phyloP scores from a whole-genome alignment of 2,329 filamentous ascomycete genomes.

The Fusarium palustre region DNA sequence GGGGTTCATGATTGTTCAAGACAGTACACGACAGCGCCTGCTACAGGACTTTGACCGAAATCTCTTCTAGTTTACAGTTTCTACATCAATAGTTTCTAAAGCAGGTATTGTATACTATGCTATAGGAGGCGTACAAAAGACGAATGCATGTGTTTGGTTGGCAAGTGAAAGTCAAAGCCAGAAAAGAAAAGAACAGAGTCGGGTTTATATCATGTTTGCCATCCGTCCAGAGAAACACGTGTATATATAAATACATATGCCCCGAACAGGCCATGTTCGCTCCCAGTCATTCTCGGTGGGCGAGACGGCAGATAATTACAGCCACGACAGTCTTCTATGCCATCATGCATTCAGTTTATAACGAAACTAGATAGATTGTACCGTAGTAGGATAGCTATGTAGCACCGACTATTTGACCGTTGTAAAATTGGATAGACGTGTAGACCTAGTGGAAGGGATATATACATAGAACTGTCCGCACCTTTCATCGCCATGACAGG shows the following conservation, averaged over 20 bases:
- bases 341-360: conserved; percentile 1
- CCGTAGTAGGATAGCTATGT: not conserved
- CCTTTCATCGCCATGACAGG: conserved; percentile 1
- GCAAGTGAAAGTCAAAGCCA: not conserved
- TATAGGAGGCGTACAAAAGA: not conserved
- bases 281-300: not conserved
- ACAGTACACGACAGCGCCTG: not conserved
- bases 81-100: not conserved
- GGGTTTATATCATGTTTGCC: not conserved
- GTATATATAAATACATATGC: too few relatives aligned
- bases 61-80: not conserved
- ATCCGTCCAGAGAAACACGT: not conserved
- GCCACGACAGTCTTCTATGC: not conserved
- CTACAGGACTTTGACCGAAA: not conserved
- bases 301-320: not conserved
- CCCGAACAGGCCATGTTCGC: not conserved
- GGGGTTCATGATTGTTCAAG: not conserved
- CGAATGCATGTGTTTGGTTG: not conserved
- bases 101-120: not conserved
- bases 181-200: not conserved
- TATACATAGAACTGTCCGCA: not conserved
- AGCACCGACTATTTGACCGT: not conserved
- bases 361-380: not conserved
- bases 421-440: not conserved
- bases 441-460: not conserved